Base-by-base conservation (phyloP, 2,329 filamentous ascomycete genomes). In the Graphiopsis chlorocephala region DNA sequence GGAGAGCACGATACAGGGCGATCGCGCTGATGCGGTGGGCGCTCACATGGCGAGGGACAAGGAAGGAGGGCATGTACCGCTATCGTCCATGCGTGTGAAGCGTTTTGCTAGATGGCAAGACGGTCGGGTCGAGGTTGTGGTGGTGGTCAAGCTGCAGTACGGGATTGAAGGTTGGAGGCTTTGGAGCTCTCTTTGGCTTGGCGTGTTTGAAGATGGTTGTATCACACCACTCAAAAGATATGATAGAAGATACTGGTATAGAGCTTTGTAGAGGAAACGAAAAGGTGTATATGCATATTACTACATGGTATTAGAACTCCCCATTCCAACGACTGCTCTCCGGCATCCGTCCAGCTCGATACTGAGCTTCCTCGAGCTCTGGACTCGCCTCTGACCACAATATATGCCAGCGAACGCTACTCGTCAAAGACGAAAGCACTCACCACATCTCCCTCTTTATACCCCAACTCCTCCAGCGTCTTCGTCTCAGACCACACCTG, bases 371-470 rank as follows among this genome's bases (percentile, higher is more conserved):
- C 42, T 50, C 42, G 58, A 61, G 58, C 14, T 48, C 42, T 61
- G 58, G 29, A 35, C 14, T 23, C 57, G 38, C 57, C 58, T 59
- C 15, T n/a, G 25, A 17, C 35, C 56, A n/a, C 3, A 11, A 11
- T 8, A 17, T 42, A 17, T 8, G 5, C n/a, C n/a, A n/a, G 2
- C 8, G 1, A n/a, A 15, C 20, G 23, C 35, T 59, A 42, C 23
- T 64, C 65, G 25, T 68, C 70, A 65, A 80, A 88, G 61, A 95
- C 86, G 65, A 95, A 81, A 25, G 89, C 92, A 74, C 93, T 95
- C 63, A 96, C 79, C 35, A 95, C 82, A 73, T 95, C 85, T 38
- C 88, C 90, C 66, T 85, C 83, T 71, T 88, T 85, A 90, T 91
- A 97, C 57, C 90, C 90, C 70, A 95, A 90, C 3, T 84, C 83